Evolutionary conservation across 805 yeast species (phyloP), one percentile per base, ranked within the genome.

Genomic region (Tetrapisispora namnaoensis): DNA sequence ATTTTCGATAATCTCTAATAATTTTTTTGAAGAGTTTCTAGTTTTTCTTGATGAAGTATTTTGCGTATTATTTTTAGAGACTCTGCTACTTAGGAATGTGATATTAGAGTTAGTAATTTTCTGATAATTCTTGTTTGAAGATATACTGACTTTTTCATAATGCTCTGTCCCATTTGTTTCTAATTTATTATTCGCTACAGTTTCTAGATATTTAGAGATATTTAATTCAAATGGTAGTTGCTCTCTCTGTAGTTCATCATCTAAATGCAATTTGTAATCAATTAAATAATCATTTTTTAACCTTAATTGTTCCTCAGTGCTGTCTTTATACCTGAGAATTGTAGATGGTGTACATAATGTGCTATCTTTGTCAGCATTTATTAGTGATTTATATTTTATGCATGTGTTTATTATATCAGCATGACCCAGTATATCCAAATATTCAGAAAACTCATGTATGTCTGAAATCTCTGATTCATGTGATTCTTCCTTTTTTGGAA

Each of bases 251-350:
- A 47, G 30, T 2, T 45, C 41, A 44, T 61, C 64, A 7, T 41
- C 42, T 7, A 61, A 45, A 47, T 60, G 60, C 11, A 53, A 27
- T 46, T 55, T 58, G 41, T 61, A 59, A 47, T 63, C 68, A 21
- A 56, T 42, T 54, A 63, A 52, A 42, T 58, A 62, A 49, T 63
- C 68, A 44, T 52, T 43, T 17, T 53, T 48, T 20, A 53, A 52
- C 32, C 52, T 53, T 20, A 48, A 44, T 43, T 55, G 58, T 14
- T 63, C 68, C 35, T 60, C 64, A 7, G 42, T 32, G 20, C 39
- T 28, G 3, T 45, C n/a, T 9, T 47, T 42, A 4, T 51, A 20
- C 8, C 32, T 37, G 10, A 37, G 16, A 11, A 45, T 35, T 1
- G 48, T 47, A n/a, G 51, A 51, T 14, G 53, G 48, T 0, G 59